A percentile compares a stretch with the other conserved stretches of the same genome.
These are phyloP conservation scores for Claviceps maximensis DNA, from an alignment of 2,329 filamentous ascomycete genomes.

Conservation along the genomic window DNA sequence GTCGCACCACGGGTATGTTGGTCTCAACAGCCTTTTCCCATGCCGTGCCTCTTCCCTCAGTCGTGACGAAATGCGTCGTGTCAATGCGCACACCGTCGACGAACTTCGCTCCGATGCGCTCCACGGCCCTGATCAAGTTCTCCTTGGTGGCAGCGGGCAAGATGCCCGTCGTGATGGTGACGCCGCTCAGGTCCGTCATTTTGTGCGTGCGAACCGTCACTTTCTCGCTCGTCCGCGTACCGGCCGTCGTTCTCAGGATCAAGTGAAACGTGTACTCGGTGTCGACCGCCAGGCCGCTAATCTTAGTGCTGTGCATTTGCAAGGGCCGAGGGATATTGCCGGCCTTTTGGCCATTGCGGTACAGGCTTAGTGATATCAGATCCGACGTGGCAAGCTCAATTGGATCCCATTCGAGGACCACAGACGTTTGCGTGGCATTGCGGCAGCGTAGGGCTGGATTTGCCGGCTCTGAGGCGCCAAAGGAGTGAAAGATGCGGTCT, in stretches of 20 bases:
- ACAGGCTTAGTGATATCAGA: slow-evolving; percentile 76
- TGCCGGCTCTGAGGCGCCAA: slow-evolving; percentile 66
- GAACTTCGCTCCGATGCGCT: slow-evolving; percentile 84
- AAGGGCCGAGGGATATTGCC: slow-evolving; percentile 82
- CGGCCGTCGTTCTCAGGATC: slow-evolving; percentile 79
- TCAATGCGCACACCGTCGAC: slow-evolving; percentile 87
- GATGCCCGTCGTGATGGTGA: slow-evolving; percentile 85
- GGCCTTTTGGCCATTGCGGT: slow-evolving; percentile 92
- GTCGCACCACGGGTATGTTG: slow-evolving; percentile 93
- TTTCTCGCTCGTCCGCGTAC: slow-evolving; percentile 73
- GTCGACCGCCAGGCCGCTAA: slow-evolving; percentile 89
- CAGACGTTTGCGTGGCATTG: slow-evolving; percentile 96
- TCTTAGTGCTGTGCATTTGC: slow-evolving; percentile 90
- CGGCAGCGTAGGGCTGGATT: slow-evolving; percentile 75
- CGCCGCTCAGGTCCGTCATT: slow-evolving; percentile 93
- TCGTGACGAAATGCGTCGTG: slow-evolving; percentile 96
- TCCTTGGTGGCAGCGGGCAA: slow-evolving; percentile 63
- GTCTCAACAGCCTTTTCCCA: slow-evolving; percentile 98
- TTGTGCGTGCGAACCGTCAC: slow-evolving; percentile 86
- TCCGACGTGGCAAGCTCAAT: slow-evolving; percentile 87
- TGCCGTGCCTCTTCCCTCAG: slow-evolving; percentile 72
- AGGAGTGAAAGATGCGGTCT: slow-evolving; percentile 72
- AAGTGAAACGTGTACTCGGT: slow-evolving; percentile 93
- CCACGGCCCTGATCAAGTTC: slow-evolving; percentile 59
- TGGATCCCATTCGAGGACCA: slow-evolving; percentile 96